Evolutionary conservation across 371 early-diverging fungal genomes (phyloP).

Genomic region (Mucor lusitanicus): DNA sequence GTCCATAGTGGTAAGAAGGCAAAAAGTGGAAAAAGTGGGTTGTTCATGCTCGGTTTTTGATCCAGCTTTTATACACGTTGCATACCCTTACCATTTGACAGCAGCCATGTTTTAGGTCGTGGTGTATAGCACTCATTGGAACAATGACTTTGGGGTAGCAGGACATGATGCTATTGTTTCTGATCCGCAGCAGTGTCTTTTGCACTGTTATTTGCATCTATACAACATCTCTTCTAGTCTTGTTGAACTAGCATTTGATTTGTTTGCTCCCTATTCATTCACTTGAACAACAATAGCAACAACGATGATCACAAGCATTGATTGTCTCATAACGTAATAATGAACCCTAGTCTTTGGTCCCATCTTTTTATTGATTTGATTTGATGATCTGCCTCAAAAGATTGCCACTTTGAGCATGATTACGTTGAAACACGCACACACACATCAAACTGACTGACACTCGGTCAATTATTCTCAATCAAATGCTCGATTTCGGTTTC

Average conservation of each 20-base stretch:
- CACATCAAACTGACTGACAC: not conserved
- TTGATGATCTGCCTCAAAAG: not conserved
- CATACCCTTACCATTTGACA: not conserved
- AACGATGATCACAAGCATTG: too few species aligned
- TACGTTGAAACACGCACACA: slow-evolving; percentile 8
- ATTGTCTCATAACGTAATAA: slow-evolving; percentile 1
- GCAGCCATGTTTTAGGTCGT: not conserved
- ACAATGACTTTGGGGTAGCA: not conserved
- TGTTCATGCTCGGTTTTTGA: not conserved
- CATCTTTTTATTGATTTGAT: not conserved
- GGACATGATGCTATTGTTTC: not conserved
- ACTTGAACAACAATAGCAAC: too few species aligned
- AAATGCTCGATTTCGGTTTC: not conserved
- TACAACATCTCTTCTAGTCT: too few species aligned
- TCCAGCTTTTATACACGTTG: not conserved
- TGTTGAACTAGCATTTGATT: not conserved
- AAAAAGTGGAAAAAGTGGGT: not conserved
- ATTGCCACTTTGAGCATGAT: not conserved
- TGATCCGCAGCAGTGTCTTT: not conserved
- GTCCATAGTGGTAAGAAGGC: slow-evolving; percentile 1
- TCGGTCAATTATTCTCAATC: not conserved
- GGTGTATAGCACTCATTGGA: not conserved
- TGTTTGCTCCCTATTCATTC: too few species aligned
- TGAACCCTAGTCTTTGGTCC: not conserved
- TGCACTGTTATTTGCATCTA: too few species aligned